These are phyloP conservation scores for Sarocladiaceae sp. DNA, from an alignment of 2,329 filamentous ascomycete species.

Conservation along the genomic window DNA sequence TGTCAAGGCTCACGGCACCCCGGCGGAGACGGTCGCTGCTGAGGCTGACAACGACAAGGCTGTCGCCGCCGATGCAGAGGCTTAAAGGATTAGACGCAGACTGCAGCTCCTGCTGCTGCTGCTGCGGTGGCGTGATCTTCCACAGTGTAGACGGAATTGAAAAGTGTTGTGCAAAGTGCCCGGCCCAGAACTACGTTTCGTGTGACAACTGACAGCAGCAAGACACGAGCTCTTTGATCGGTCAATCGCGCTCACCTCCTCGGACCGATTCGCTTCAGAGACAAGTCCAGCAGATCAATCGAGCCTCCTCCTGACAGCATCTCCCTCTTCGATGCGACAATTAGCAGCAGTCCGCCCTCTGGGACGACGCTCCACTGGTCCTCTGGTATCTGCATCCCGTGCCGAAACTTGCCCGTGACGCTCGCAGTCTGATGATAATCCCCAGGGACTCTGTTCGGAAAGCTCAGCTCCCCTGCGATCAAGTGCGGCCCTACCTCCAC, in stretches of 20 bases:
- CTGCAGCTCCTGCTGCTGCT: not conserved
- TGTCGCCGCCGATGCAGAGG: conserved; percentile 16
- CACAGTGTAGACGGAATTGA: conserved; percentile 7
- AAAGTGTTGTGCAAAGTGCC: no score
- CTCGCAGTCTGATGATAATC: no score
- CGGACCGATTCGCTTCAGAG: not conserved
- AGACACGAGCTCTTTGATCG: no score
- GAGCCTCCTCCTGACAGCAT: conserved; percentile 1
- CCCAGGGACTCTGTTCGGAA: no score
- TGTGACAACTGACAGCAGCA: no score
- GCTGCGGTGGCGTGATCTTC: not conserved
- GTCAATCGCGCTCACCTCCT: no score
- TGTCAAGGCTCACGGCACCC: conserved; percentile 19
- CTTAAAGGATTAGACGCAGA: no score
- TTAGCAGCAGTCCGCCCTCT: not conserved
- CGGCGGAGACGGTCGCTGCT: conserved; percentile 12
- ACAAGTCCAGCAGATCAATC: not conserved
- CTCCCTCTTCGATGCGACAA: not conserved
- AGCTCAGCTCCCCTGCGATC: no score
- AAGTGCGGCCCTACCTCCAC: not conserved
- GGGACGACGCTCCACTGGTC: not conserved
- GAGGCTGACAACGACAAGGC: conserved; percentile 13
- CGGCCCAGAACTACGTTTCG: no score
- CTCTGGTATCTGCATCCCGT: conserved; percentile 1
- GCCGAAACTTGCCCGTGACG: not conserved